Evolutionary conservation across 1,284 basidiomycete species (phyloP).

Genomic region (Volvariella surrecta): DNA sequence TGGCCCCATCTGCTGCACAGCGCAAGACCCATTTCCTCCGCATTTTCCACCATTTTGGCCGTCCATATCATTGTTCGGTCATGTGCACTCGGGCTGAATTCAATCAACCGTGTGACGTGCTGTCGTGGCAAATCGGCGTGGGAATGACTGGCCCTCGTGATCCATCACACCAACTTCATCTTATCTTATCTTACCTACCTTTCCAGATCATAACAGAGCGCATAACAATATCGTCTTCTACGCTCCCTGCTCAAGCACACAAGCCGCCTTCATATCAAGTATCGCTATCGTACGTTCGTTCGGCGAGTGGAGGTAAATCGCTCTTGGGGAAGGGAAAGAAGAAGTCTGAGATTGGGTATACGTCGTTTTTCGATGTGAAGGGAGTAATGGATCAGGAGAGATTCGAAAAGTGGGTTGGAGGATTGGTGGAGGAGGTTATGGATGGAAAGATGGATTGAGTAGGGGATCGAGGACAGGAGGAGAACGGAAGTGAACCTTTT

Average conservation of each 20-base stretch:
- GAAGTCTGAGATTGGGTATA: conserved; percentile 44
- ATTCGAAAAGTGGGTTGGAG: conserved; percentile 70
- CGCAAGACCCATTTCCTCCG: neutral
- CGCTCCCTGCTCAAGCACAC: conserved; percentile 37
- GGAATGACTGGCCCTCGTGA: too few relatives aligned
- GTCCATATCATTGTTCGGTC: too few relatives aligned
- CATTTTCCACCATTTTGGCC: too few relatives aligned
- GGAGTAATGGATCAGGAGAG: conserved; percentile 61
- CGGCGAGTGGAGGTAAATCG: conserved; percentile 70
- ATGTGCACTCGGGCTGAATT: too few relatives aligned
- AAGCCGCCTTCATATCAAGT: conserved; percentile 55
- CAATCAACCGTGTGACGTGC: too few relatives aligned
- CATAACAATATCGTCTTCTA: conserved; percentile 63
- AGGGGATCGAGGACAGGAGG: too few relatives aligned
- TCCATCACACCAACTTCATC: too few relatives aligned
- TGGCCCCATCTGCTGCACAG: neutral
- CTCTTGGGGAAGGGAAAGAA: conserved; percentile 58
- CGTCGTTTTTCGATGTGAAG: conserved; percentile 61
- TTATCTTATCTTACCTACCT: neutral
- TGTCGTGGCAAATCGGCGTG: too few relatives aligned
- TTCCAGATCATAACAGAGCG: conserved; percentile 74
- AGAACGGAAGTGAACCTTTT: too few relatives aligned
- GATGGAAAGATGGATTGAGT: conserved; percentile 40
- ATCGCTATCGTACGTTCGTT: conserved; percentile 59
- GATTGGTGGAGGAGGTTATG: conserved; percentile 54